A percentile compares a stretch with the other conserved stretches of the same genome.
Evolutionary conservation across 192 early-diverging fungal genomes (phyloP).

Genomic region (Coemansia sp.): DNA sequence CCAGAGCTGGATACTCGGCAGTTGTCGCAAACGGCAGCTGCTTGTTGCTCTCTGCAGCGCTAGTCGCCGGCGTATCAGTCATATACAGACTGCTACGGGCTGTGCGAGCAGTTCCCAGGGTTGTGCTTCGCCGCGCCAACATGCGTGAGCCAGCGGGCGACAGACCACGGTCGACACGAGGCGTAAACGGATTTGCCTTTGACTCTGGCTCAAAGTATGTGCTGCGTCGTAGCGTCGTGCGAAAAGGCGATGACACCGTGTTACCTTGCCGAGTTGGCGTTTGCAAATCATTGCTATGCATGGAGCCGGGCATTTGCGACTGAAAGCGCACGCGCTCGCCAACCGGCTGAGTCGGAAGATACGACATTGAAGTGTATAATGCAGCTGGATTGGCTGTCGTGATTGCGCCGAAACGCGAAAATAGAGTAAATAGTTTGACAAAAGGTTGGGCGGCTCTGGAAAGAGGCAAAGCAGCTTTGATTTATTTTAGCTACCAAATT

Average conservation of each 20-base stretch:
- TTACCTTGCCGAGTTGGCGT: constrained; percentile 24
- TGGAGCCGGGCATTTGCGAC: constrained; percentile 14
- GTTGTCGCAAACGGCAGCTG: not conserved
- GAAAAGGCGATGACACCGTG: constrained; percentile 21
- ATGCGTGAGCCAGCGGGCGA: constrained; percentile 24
- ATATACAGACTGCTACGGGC: constrained; percentile 14
- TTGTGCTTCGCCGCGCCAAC: constrained; percentile 22
- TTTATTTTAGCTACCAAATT: not conserved
- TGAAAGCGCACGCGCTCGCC: constrained; percentile 41
- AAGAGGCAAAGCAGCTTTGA: not conserved
- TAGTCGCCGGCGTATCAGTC: not conserved
- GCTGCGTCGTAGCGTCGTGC: constrained; percentile 27
- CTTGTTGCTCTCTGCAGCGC: not conserved
- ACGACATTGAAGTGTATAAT: constrained; percentile 9
- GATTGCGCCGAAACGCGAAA: constrained; percentile 2
- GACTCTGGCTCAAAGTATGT: constrained; percentile 22
- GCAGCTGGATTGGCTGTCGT: not conserved
- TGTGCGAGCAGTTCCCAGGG: constrained; percentile 17
- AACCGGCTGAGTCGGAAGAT: constrained; percentile 34
- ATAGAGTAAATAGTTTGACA: not conserved
- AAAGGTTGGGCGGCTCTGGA: not conserved
- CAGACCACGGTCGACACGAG: constrained; percentile 33
- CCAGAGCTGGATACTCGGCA: constrained; percentile 13
- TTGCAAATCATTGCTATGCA: constrained; percentile 21
- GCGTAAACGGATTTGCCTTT: constrained; percentile 43